Evolutionary conservation across 1,139 yeast species (phyloP), one percentile per base, ranked within the genome.

Genomic region (Blastobotrys serpentis): DNA sequence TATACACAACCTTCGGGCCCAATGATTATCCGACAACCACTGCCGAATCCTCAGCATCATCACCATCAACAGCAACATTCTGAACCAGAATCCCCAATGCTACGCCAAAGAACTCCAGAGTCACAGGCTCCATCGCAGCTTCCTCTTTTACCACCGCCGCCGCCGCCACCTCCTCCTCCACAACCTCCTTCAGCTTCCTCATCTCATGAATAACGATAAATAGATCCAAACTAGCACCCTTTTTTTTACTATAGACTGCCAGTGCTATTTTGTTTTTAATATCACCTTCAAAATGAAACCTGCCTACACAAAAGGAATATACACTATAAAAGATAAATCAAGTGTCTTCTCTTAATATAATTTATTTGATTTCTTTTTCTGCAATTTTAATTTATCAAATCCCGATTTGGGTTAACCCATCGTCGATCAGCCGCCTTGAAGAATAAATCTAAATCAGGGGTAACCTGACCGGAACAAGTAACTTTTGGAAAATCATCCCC

Each of bases 81-180:
- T 16, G 47, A 47, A 18, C 52, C 23, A 42, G 47, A 21, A n/a
- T 39, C 29, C 4, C 51, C 14, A 7, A 43, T 39, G n/a, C 40
- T 43, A 2, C 48, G 42, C 2, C 48, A 32, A 41, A n/a, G 30
- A 2, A 23, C 48, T 16, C 32, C 48, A 22, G 32, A 54, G 47
- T 23, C 55, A 19, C 8, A 43, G 19, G 47, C 53, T 16, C 43
- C 40, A 18, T 25, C 43, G 23, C 43, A 33, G 13, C 29, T 18
- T 14, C 43, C 43, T 14, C 34, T 34, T 26, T 34, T 34, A n/a
- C 29, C 43, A 17, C 39, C 36, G 32, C 39, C 44, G n/a, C 52
- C 42, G 47, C 52, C 13, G 48, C 51, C 44, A 44, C 48, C 54
- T 34, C 34, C 40, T 17, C 38, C 38, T 33, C 22, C 54, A 38